phyloP scores from a whole-genome alignment of 306 rosid genomes.

The Citrullus colocynthis region DNA sequence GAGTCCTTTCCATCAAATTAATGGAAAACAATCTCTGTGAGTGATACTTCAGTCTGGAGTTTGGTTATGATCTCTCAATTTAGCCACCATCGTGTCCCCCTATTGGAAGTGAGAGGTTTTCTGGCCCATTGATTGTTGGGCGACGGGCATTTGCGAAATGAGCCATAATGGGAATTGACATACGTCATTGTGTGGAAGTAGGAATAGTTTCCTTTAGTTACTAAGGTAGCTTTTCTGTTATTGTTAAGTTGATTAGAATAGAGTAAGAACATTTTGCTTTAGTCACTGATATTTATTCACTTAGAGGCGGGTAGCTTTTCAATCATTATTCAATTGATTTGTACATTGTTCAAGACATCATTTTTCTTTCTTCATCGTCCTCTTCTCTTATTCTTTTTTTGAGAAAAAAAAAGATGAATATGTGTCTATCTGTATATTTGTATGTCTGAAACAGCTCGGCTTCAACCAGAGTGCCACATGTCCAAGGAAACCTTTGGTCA shows the following conservation, averaged over 20 bases:
- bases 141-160: not conserved
- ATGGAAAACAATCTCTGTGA: not conserved
- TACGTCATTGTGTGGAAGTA: not conserved
- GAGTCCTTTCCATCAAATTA: not conserved
- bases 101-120: not conserved
- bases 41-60: not conserved
- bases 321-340: not conserved
- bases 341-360: not conserved
- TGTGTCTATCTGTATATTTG: not conserved
- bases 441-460: conserved; percentile 17
- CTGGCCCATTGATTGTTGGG: not conserved
- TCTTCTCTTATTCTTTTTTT: not conserved
- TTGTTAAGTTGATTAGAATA: not conserved
- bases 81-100: not conserved
- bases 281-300: not conserved
- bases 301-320: not conserved
- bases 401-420: not conserved
- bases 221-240: not conserved
- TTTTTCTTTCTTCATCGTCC: conserved; percentile 5
- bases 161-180: not conserved
- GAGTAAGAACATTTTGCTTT: not conserved
- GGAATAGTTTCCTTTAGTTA: not conserved
- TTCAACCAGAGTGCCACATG: conserved; percentile 33
- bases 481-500: conserved; percentile 28
- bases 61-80: not conserved